Percentiles rank a stretch among this genome's conserved stretches.
Conservation (phyloP, 345 rosid species). For the Xanthoceras sorbifolium region DNA sequence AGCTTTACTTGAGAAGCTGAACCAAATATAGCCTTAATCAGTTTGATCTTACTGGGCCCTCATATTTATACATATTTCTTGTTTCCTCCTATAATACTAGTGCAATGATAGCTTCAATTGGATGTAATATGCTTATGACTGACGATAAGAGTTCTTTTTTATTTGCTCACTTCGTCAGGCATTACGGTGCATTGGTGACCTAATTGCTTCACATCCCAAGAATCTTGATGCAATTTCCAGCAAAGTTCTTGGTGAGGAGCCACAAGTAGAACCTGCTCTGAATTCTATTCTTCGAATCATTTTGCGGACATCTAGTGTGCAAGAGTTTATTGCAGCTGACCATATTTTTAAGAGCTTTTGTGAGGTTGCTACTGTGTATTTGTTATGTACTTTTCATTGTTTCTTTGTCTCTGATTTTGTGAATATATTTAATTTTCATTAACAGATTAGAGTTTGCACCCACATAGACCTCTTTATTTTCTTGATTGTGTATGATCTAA, state of each 20-base stretch:
- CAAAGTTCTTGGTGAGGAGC: constrained; percentile 91
- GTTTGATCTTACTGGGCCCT: background rate
- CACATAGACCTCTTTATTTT: background rate
- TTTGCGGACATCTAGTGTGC: constrained; percentile 77
- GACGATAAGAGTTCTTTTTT: background rate
- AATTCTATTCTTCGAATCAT: constrained; percentile 91
- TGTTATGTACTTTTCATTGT: constrained; percentile 8
- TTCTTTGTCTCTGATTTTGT: constrained; percentile 5
- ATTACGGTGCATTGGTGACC: constrained; percentile 77
- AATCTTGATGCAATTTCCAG: constrained; percentile 78
- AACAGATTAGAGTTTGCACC: background rate
- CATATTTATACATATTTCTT: background rate
- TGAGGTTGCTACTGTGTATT: constrained; percentile 59
- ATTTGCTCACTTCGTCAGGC: constrained; percentile 52
- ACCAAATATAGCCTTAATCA: background rate
- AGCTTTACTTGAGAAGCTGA: background rate
- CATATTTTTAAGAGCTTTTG: constrained; percentile 83
- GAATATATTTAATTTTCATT: background rate
- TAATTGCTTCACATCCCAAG: constrained; percentile 74
- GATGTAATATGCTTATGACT: background rate
- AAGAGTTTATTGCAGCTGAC: constrained; percentile 94
- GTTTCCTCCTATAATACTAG: background rate
- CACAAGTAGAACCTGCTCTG: constrained; percentile 89
- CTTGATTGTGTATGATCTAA: constrained; percentile 27
- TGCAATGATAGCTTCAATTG: background rate